Base-by-base conservation (phyloP, 2,329 filamentous ascomycete species). In the Metarhizium album region DNA sequence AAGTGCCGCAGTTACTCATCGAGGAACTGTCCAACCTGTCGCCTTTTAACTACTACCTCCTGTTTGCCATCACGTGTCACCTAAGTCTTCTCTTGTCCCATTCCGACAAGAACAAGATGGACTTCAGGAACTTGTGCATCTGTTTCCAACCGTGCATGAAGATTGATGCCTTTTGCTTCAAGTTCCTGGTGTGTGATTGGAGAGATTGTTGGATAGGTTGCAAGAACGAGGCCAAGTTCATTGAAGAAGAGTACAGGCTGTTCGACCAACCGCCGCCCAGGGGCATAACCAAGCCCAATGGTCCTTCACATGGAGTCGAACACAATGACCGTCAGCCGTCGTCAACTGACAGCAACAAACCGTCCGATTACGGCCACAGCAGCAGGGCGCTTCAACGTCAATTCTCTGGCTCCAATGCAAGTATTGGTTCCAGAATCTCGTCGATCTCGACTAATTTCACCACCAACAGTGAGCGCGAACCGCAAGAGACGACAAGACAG, bases 81-180 rank as follows among this genome's bases (percentile, higher is more conserved):
- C 82, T 97, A 46, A 95, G 90, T 60, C 78, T 96, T 24, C 78
- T 97, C 9, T 83, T 95, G 59, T 90, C 88, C 1, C 91, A 95
- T 66, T 86, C 90, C 23, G 88, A 94, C 57, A 90, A 91, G 73
- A 97, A 96, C 78, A 95, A 95, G 73, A 97, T 97, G 91, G 89
- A 95, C 64, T 95, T 91, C 64, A 83, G 88, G 63, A 96, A 96
- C 58, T 74, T 97, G 23, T 95, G 90, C 70, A 95, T 96, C 59
- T 97, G 91, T 71, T 96, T 96, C 68, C 90, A 95, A 67, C 91
- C 91, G 3, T 95, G 90, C 67, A 89, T 97, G 80, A 95, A 91
- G 70, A 93, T 97, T 53, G 91, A 97, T 62, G 84, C 84, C 1
- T 94, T 91, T 66, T 94, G 89, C 66, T 97, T 97, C 76, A 89